Conservation (phyloP, 2,329 filamentous ascomycete genomes). For the Exophiala alcalophila region DNA sequence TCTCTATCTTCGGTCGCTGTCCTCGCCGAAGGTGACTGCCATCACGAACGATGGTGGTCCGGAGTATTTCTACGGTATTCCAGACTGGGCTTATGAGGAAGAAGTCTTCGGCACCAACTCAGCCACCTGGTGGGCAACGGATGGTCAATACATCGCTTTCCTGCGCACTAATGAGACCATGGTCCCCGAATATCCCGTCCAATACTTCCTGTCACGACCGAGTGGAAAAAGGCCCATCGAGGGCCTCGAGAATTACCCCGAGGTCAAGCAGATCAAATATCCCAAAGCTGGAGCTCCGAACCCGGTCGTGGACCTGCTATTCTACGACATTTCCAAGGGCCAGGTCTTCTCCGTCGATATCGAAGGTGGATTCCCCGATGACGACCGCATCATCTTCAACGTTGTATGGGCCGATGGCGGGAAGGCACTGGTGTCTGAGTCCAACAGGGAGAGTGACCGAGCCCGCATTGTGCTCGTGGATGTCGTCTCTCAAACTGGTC, state of each 20-base stretch:
- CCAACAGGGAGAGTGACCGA: slow-evolving; percentile 90
- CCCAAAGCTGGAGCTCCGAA: slow-evolving; percentile 94
- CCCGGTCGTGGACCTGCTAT: slow-evolving; percentile 79
- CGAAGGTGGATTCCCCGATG: slow-evolving; percentile 71
- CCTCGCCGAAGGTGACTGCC: slow-evolving; percentile 59
- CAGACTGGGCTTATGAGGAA: slow-evolving; percentile 94
- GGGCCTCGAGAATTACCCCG: slow-evolving; percentile 85
- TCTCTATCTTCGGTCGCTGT: slow-evolving; percentile 71
- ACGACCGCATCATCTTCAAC: slow-evolving; percentile 87
- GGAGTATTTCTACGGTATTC: slow-evolving; percentile 90
- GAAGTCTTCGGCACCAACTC: slow-evolving; percentile 77
- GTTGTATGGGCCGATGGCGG: slow-evolving; percentile 80
- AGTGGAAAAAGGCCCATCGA: slow-evolving; percentile 65
- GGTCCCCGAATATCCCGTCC: slow-evolving; percentile 86
- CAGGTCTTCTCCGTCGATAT: slow-evolving; percentile 79
- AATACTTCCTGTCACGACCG: slow-evolving; percentile 87
- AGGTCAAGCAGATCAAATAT: slow-evolving; percentile 90
- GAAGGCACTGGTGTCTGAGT: slow-evolving; percentile 83
- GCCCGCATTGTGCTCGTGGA: slow-evolving; percentile 85
- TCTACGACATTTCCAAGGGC: slow-evolving; percentile 76
- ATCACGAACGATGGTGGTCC: slow-evolving; percentile 84
- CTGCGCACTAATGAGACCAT: slow-evolving; percentile 88
- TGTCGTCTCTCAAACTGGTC: slow-evolving; percentile 67
- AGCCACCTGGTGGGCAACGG: slow-evolving; percentile 92
- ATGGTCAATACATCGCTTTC: slow-evolving; percentile 87